These are phyloP conservation scores for Leucocoprinus birnbaumii DNA, from an alignment of 768 basidiomycete genomes.

Conservation along the genomic window DNA sequence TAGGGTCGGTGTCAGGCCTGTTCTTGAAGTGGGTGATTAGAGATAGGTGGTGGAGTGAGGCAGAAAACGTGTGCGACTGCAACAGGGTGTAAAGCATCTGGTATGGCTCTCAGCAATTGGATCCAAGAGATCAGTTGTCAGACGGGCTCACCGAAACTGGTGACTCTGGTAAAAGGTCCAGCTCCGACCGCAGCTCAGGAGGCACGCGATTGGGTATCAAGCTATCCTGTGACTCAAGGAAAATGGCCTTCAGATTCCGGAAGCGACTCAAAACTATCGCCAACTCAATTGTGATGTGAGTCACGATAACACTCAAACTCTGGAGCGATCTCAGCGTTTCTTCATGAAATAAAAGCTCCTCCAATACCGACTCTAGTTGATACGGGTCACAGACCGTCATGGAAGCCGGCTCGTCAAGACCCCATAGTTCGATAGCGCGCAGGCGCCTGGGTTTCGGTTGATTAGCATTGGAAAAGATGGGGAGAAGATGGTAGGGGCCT, in stretches of 20 bases:
- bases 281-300: slow-evolving; percentile 12
- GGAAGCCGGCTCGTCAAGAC: slow-evolving; percentile 22
- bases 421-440: slow-evolving; percentile 23
- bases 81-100: neutral
- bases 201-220: slow-evolving; percentile 11
- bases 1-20: neutral
- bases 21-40: slow-evolving; percentile 1
- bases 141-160: slow-evolving; percentile 17
- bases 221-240: slow-evolving; percentile 21
- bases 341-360: slow-evolving; percentile 16
- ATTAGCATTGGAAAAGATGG: slow-evolving; percentile 18
- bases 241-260: slow-evolving; percentile 14
- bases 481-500: slow-evolving; percentile 23
- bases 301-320: slow-evolving; percentile 19
- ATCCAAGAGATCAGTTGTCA: too few species aligned
- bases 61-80: neutral
- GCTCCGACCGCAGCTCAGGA: slow-evolving; percentile 14
- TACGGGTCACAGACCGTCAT: slow-evolving; percentile 19
- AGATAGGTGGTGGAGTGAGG: slow-evolving; percentile 1
- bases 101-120: neutral
- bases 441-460: slow-evolving; percentile 16
- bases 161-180: slow-evolving; percentile 9
- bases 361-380: slow-evolving; percentile 16
- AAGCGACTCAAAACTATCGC: slow-evolving; percentile 17
- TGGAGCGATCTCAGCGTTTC: slow-evolving; percentile 19